Percentiles rank a stretch among this genome's conserved stretches.
Evolutionary conservation across 2,329 filamentous ascomycete genomes (phyloP).

Genomic region (Fusarium metavorans): DNA sequence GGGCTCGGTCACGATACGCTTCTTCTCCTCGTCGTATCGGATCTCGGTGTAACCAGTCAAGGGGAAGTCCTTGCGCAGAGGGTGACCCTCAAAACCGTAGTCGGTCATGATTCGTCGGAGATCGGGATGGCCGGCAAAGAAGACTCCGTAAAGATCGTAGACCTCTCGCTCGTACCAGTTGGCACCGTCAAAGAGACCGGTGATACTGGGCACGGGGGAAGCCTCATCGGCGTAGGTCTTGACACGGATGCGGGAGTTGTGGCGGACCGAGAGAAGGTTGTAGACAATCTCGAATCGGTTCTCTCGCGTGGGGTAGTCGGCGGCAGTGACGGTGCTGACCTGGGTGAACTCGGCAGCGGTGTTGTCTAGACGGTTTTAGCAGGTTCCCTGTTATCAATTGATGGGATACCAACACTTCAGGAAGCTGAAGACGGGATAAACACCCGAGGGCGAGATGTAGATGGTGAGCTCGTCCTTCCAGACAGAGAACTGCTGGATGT

Average conservation of each 20-base stretch:
- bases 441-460: conserved; percentile 88
- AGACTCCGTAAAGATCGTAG: conserved; percentile 97
- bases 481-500: conserved; percentile 98
- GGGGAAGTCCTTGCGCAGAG: conserved; percentile 97
- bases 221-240: conserved; percentile 99
- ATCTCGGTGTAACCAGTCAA: conserved; percentile 98
- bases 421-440: conserved; percentile 93
- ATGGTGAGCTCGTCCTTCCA: conserved; percentile 99
- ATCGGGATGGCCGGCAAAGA: conserved; percentile 96
- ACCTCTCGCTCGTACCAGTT: conserved; percentile 99
- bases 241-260: conserved; percentile 96
- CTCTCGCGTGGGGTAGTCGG: conserved; percentile 95
- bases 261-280: conserved; percentile 93
- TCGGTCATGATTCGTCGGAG: conserved; percentile 98
- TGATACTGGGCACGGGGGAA: conserved; percentile 90
- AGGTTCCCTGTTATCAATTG: conserved; percentile 4
- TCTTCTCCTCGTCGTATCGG: conserved; percentile 99
- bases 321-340: conserved; percentile 90
- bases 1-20: conserved; percentile 97
- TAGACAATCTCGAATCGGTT: conserved; percentile 98
- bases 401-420: conserved; percentile 74
- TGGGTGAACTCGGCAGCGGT: conserved; percentile 97
- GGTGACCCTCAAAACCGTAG: conserved; percentile 98
- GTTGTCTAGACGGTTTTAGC: conserved; percentile 72
- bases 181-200: conserved; percentile 88